These are phyloP conservation scores for Boletellus sp. DNA, from an alignment of 768 basidiomycete genomes.

Conservation along the genomic window DNA sequence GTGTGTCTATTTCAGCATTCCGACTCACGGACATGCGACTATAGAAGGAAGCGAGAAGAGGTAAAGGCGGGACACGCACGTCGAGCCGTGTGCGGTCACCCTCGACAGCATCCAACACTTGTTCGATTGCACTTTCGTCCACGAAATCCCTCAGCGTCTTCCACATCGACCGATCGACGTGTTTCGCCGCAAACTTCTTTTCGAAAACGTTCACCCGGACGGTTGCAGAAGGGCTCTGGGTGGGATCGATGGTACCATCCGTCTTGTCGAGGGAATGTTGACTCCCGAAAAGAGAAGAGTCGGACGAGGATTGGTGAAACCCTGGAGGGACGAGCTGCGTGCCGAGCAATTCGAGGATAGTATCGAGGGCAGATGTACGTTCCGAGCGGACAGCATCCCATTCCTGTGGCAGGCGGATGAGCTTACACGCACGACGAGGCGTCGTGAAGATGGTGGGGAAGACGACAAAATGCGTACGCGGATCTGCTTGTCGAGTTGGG, in stretches of 20 bases:
- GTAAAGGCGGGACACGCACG: conserved; percentile 38
- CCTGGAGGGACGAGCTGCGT: conserved; percentile 72
- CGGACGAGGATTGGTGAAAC: conserved; percentile 63
- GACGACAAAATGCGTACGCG: conserved; percentile 41
- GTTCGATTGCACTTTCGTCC: conserved; percentile 78
- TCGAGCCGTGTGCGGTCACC: conserved; percentile 64
- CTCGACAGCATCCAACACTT: conserved; percentile 70
- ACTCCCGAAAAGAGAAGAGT: conserved; percentile 77
- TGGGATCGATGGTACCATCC: conserved; percentile 38
- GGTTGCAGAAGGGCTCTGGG: conserved; percentile 30
- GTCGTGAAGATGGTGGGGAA: too few species aligned
- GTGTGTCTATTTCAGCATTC: neutral
- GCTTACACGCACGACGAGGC: neutral
- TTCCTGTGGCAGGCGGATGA: conserved; percentile 39
- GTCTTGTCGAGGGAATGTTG: conserved; percentile 53
- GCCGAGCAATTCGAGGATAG: conserved; percentile 68
- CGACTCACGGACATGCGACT: too few species aligned
- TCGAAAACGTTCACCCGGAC: conserved; percentile 24
- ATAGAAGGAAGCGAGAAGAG: neutral
- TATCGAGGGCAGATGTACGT: conserved; percentile 61
- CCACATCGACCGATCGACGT: conserved; percentile 57
- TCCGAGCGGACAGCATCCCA: conserved; percentile 67
- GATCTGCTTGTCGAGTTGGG: conserved; percentile 55
- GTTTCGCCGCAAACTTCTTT: conserved; percentile 15
- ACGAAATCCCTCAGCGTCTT: conserved; percentile 85